A percentile compares a stretch with the other conserved stretches of the same genome.
phyloP scores from a whole-genome alignment of 257 asterid species.

The Primulina eburnea region DNA sequence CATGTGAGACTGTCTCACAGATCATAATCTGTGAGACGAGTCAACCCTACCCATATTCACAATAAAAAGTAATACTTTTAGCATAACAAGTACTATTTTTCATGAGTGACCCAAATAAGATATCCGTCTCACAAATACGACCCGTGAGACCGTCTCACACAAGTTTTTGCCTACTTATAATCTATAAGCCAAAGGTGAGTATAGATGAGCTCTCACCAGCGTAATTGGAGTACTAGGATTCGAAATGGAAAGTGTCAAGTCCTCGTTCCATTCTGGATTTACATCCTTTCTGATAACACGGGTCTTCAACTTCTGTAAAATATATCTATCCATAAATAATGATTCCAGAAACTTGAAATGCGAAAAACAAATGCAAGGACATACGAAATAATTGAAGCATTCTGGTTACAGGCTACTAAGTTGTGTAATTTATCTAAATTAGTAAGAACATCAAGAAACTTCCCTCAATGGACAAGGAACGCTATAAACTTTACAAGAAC shows the following conservation, averaged over 20 bases:
- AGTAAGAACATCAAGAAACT: background rate
- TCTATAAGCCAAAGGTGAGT: background rate
- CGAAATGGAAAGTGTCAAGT: conserved; percentile 66
- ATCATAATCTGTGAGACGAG: too few species aligned
- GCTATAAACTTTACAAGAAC: background rate
- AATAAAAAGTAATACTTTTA: too few species aligned
- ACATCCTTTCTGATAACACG: conserved; percentile 73
- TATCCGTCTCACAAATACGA: too few species aligned
- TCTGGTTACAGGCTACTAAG: background rate
- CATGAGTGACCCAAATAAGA: too few species aligned
- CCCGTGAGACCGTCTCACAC: too few species aligned
- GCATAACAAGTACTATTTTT: too few species aligned
- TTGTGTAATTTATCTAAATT: background rate
- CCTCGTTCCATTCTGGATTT: conserved; percentile 93
- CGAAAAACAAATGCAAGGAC: background rate
- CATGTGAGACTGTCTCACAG: too few species aligned
- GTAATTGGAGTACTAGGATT: conserved; percentile 45
- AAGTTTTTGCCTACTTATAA: too few species aligned
- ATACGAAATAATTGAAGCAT: too few species aligned
- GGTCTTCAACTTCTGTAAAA: conserved; percentile 75
- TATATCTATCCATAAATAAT: background rate
- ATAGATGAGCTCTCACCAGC: conserved; percentile 43
- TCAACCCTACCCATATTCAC: too few species aligned
- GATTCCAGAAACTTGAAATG: background rate
- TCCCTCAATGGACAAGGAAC: background rate